A percentile compares a stretch with the other conserved stretches of the same genome.
These are phyloP conservation scores for Phytophthora litchii DNA, from an alignment of 352 stramenopile genomes.

Conservation along the genomic window DNA sequence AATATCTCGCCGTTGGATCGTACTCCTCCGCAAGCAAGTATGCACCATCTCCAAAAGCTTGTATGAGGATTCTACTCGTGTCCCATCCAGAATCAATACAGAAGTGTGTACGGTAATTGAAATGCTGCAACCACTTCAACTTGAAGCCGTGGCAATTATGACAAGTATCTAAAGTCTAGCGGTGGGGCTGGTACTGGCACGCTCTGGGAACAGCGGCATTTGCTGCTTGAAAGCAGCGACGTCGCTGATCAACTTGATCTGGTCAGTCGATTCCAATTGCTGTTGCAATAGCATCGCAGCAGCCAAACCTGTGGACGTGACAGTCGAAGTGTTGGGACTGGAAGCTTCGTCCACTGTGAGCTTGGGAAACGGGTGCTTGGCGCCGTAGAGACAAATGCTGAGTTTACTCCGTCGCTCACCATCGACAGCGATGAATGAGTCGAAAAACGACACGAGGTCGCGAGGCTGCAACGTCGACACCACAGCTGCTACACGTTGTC, in stretches of 20 bases:
- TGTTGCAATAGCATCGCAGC: constrained; percentile 49
- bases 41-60: too few species aligned
- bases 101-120: too few species aligned
- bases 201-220: constrained; percentile 75
- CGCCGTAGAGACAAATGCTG: constrained; percentile 57
- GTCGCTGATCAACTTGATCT: constrained; percentile 49
- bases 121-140: constrained; percentile 7
- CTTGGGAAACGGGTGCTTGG: constrained; percentile 50
- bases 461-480: constrained; percentile 51
- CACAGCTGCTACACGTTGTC: constrained; percentile 50
- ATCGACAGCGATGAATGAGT: constrained; percentile 49
- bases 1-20: too few species aligned
- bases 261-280: constrained; percentile 1
- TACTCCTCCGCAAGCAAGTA: too few species aligned
- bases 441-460: constrained; percentile 69
- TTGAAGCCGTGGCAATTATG: not conserved
- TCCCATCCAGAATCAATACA: too few species aligned
- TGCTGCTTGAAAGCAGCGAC: constrained; percentile 62
- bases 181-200: constrained; percentile 24
- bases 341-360: constrained; percentile 16
- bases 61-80: too few species aligned
- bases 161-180: constrained; percentile 25
- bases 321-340: not conserved
- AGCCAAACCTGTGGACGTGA: constrained; percentile 27
- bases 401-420: constrained; percentile 54